phyloP scores from a whole-genome alignment of 2,329 filamentous ascomycete genomes.

The Cryphonectria parasitica region DNA sequence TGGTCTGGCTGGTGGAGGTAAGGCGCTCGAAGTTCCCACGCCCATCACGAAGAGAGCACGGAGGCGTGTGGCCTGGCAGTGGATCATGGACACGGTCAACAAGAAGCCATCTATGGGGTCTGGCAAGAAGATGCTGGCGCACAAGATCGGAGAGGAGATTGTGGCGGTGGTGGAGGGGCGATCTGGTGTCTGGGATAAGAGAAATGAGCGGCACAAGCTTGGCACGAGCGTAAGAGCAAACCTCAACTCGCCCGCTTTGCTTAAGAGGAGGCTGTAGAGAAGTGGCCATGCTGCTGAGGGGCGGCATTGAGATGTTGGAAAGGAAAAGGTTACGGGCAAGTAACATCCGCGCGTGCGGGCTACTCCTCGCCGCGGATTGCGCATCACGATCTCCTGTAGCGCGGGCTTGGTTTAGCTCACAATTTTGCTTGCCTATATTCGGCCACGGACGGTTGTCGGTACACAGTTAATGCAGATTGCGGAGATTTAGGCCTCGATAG shows the following conservation, averaged over 20 bases:
- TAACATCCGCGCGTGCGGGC: background rate
- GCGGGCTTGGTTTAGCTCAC: background rate
- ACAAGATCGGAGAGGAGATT: constrained; percentile 82
- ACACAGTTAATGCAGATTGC: background rate
- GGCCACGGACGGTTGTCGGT: background rate
- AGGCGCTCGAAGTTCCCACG: constrained; percentile 78
- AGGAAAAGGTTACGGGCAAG: background rate
- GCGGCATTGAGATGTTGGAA: background rate
- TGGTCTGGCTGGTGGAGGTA: constrained; percentile 84
- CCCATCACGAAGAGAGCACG: constrained; percentile 77
- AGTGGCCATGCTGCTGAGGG: background rate
- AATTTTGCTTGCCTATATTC: background rate
- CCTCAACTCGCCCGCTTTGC: constrained; percentile 45
- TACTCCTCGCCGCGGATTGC: background rate
- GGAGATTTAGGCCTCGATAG: background rate
- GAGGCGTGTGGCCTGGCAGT: constrained; percentile 77
- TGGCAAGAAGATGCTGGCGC: constrained; percentile 73
- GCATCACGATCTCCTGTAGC: background rate
- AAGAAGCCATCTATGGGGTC: constrained; percentile 76
- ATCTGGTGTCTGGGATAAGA: constrained; percentile 82
- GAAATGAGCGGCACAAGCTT: constrained; percentile 77
- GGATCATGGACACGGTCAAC: constrained; percentile 85
- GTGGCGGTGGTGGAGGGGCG: constrained; percentile 85
- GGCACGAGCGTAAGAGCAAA: constrained; percentile 81
- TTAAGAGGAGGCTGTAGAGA: constrained; percentile 39